Evolutionary conservation across 495 filamentous ascomycete species (phyloP).

Genomic region (Lophiotrema nucula): DNA sequence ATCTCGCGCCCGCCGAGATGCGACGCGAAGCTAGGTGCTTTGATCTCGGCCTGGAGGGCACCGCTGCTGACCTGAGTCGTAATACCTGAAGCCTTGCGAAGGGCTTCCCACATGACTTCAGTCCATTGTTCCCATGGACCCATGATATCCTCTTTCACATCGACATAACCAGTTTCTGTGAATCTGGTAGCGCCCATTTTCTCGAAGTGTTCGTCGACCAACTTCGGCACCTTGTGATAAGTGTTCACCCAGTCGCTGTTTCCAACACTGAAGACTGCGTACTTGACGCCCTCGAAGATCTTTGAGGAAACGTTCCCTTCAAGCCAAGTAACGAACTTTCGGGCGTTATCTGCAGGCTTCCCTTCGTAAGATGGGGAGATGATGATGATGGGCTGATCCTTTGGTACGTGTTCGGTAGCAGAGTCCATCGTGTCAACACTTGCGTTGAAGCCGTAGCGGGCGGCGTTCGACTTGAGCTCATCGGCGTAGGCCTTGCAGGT

Average conservation of each 20-base stretch:
- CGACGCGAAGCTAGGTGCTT: slow-evolving; percentile 3
- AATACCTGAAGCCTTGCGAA: slow-evolving; percentile 3
- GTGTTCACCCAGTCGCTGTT: slow-evolving; percentile 21
- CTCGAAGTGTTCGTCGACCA: slow-evolving; percentile 18
- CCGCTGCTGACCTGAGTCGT: not conserved
- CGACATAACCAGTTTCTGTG: slow-evolving; percentile 10
- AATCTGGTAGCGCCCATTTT: slow-evolving; percentile 17
- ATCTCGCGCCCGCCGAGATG: slow-evolving; percentile 6
- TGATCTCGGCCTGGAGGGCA: slow-evolving; percentile 13
- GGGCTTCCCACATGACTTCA: slow-evolving; percentile 10
- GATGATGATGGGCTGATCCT: slow-evolving; percentile 18
- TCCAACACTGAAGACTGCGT: slow-evolving; percentile 26
- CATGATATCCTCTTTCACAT: slow-evolving; percentile 21
- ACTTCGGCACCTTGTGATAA: slow-evolving; percentile 17
- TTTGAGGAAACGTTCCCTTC: slow-evolving; percentile 4
- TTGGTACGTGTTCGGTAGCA: slow-evolving; percentile 7
- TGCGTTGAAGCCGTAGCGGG: slow-evolving; percentile 12
- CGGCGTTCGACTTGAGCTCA: slow-evolving; percentile 12
- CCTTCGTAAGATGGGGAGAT: slow-evolving; percentile 23
- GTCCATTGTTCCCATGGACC: slow-evolving; percentile 24
- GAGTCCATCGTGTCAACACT: slow-evolving; percentile 5
- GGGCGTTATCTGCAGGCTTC: slow-evolving; percentile 22
- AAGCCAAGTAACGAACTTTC: slow-evolving; percentile 22
- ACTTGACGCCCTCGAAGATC: slow-evolving; percentile 11
- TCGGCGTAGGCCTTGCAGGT: slow-evolving; percentile 24